A percentile compares a stretch with the other conserved stretches of the same genome.
These are phyloP conservation scores for Pugionium cornutum DNA, from an alignment of 345 rosid genomes.

Conservation along the genomic window DNA sequence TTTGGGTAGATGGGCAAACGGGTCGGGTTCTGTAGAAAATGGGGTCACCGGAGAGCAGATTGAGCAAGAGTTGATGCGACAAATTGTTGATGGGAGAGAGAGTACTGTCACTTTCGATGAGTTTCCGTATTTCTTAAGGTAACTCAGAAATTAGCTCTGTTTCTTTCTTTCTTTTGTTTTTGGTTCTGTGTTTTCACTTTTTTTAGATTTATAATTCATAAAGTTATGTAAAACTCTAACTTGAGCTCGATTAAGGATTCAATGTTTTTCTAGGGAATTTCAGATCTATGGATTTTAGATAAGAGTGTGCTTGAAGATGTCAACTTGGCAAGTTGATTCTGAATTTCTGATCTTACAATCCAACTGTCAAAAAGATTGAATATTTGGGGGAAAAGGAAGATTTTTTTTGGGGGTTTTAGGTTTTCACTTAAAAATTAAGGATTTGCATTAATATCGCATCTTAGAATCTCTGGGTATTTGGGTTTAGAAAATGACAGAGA, in stretches of 20 bases:
- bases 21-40: conserved; percentile 43
- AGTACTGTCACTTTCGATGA: conserved; percentile 52
- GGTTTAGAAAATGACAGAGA: conserved; percentile 27
- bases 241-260: conserved; percentile 18
- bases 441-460: conserved; percentile 14
- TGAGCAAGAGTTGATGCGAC: conserved; percentile 79
- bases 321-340: conserved; percentile 33
- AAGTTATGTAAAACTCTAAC: too few species aligned
- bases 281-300: conserved; percentile 36
- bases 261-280: background rate
- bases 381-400: background rate
- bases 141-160: conserved; percentile 5
- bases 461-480: conserved; percentile 17
- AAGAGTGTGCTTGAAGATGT: conserved; percentile 26
- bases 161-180: background rate
- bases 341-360: background rate
- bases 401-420: background rate
- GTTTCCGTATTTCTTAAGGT: conserved; percentile 53
- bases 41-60: conserved; percentile 65
- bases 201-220: too few species aligned
- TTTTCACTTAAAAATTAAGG: background rate
- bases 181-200: background rate
- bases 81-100: conserved; percentile 63
- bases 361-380: conserved; percentile 27
- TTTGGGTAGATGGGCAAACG: conserved; percentile 57